Base-by-base conservation (phyloP, 176 grass and related monocot species). In the Hordeum marinum region DNA sequence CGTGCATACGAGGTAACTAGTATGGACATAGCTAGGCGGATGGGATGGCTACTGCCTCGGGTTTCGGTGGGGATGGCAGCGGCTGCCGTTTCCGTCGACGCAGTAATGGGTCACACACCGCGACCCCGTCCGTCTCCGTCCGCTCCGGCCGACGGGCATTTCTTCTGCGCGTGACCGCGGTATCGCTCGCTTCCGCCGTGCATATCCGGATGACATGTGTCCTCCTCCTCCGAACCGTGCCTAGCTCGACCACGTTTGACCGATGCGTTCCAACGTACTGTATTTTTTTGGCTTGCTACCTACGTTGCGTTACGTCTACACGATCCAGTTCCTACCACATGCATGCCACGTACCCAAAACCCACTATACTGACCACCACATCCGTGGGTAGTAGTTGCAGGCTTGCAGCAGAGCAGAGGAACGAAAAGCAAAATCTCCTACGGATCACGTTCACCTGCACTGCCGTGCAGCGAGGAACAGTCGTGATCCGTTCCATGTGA, bases 1-100 rank as follows among this genome's bases (percentile, higher is more conserved):
- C 77, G 77, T n/a, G 34, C 43, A 82, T 88, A 39, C 69, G 77
- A 91, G 81, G 85, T 81, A 29, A 29, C 1, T 29, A 40, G 37
- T 20, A 6, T 46, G 43, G 11, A 11, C 4, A 46, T 46, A 46
- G 3, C 43, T 45, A 13, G 9, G 25, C 24, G 59, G 59, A 14
- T 7, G 6, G 59, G 59, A 14, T 7, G 6, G 50, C 1, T 27
- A 63, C 0, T 21, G 52, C 26, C 13, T 27, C 24, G 3, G 21
- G 21, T 9, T 41, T 41, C 40, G 1, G 7, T 41, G 68, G 68
- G 29, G 2, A 57, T 74, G 73, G 45, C 25, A 5, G 23, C 24
- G 4, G 20, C 0, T 46, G 69, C 23, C 70, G 82, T 75, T 11
- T 58, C 27, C 26, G 2, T 46, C 3, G 43, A 46, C 43, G 62